Evolutionary conservation across 495 filamentous ascomycete species (phyloP).

Genomic region (Tetracladium setigerum): DNA sequence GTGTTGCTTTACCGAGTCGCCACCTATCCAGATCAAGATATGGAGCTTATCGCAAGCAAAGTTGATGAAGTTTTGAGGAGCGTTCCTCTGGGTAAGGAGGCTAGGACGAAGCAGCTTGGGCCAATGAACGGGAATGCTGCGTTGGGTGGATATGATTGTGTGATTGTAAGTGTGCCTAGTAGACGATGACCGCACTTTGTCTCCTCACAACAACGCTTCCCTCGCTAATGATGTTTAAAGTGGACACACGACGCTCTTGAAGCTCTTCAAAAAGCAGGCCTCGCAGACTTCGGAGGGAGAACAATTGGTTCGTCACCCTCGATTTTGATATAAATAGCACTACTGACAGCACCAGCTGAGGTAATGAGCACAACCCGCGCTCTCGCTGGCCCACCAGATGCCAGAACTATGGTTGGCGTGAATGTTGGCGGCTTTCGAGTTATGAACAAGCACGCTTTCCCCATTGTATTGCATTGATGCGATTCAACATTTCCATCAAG

Average conservation of each 20-base stretch:
- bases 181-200: too few relatives aligned
- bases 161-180: conserved; percentile 1
- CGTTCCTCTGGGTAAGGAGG: conserved; percentile 8
- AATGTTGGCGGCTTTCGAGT: conserved; percentile 15
- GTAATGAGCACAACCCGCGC: conserved; percentile 8
- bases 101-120: neutral
- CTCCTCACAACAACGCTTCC: too few relatives aligned
- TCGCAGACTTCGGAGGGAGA: conserved; percentile 7
- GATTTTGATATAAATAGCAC: neutral
- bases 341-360: conserved; percentile 1
- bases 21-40: neutral
- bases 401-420: conserved; percentile 14
- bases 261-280: conserved; percentile 5
- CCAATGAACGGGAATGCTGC: conserved; percentile 5
- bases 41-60: neutral
- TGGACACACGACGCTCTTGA: conserved; percentile 16
- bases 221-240: too few relatives aligned
- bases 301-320: conserved; percentile 4
- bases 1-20: conserved; percentile 9
- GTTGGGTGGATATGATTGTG: conserved; percentile 17
- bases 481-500: too few relatives aligned
- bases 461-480: too few relatives aligned
- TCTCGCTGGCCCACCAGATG: conserved; percentile 16
- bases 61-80: conserved; percentile 4
- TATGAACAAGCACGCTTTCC: conserved; percentile 1